Conservation (phyloP, 495 filamentous ascomycete species). For the Talaromyces ruber region DNA sequence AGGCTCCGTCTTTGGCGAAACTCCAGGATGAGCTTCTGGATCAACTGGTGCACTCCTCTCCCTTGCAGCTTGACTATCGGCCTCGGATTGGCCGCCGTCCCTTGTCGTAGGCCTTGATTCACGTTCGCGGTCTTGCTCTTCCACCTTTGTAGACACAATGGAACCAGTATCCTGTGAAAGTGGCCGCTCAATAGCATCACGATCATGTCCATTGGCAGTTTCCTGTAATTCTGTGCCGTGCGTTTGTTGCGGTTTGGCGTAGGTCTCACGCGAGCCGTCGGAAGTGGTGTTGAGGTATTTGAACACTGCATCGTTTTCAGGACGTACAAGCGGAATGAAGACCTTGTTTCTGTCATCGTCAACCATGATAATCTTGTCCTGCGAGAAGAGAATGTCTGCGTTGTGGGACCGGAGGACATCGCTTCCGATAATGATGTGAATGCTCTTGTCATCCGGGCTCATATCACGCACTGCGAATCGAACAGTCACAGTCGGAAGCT, state of each 20-base stretch:
- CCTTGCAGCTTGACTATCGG: conserved; percentile 12
- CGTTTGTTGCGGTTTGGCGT: conserved; percentile 1
- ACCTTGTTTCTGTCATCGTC: conserved; percentile 82
- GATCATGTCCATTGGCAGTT: neutral
- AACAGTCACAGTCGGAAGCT: conserved; percentile 70
- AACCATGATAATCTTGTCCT: conserved; percentile 77
- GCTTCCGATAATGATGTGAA: conserved; percentile 79
- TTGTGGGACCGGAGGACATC: conserved; percentile 80
- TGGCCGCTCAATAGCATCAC: conserved; percentile 20
- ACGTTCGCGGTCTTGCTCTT: neutral
- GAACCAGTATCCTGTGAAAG: neutral
- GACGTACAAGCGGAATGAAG: conserved; percentile 86
- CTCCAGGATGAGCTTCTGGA: conserved; percentile 17
- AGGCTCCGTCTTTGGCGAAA: conserved; percentile 34
- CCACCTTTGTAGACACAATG: neutral
- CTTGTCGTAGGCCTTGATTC: neutral
- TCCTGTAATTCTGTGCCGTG: conserved; percentile 2
- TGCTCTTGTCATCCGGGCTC: conserved; percentile 41
- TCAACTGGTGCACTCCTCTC: conserved; percentile 16
- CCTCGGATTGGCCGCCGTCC: conserved; percentile 9
- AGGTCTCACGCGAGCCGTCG: conserved; percentile 18
- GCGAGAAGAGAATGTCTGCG: conserved; percentile 87
- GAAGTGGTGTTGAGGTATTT: conserved; percentile 57
- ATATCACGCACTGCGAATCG: conserved; percentile 64
- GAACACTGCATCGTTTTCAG: conserved; percentile 78